phyloP scores from a whole-genome alignment of 208 protist species.

The Trypanosoma mega region DNA sequence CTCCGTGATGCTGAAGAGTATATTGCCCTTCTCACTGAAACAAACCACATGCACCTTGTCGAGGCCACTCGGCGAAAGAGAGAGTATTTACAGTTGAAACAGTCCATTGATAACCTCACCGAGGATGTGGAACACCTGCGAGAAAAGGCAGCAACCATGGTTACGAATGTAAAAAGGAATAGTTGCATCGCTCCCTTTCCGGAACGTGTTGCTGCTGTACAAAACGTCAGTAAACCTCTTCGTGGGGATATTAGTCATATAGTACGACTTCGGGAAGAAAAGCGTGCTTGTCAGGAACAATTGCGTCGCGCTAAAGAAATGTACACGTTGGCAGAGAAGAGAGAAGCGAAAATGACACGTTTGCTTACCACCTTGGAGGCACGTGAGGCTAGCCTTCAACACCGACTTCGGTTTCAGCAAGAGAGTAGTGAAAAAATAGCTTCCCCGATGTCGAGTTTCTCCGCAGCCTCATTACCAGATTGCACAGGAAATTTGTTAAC shows the following conservation, averaged over 20 bases:
- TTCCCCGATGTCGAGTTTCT: too few relatives aligned
- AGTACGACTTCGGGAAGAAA: slow-evolving; percentile 4
- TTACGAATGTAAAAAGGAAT: slow-evolving; percentile 7
- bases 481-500: too few relatives aligned
- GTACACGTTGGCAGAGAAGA: neutral
- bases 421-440: too few relatives aligned
- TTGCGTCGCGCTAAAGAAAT: neutral
- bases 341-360: slow-evolving; percentile 4
- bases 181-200: neutral
- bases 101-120: neutral
- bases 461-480: too few relatives aligned
- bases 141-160: neutral
- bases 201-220: neutral
- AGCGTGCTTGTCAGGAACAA: slow-evolving; percentile 3
- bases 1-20: slow-evolving; percentile 9
- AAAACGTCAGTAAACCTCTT: neutral
- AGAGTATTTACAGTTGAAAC: slow-evolving; percentile 7
- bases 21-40: neutral
- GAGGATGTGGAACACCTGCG: neutral
- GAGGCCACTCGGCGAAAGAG: neutral
- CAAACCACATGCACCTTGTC: neutral
- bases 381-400: neutral
- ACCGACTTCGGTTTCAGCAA: too few relatives aligned
- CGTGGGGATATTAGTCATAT: neutral
- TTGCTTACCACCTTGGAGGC: slow-evolving; percentile 3